Evolutionary conservation across 345 rosid genomes (phyloP), one percentile per base, ranked within the genome.

Genomic region (Schrenkiella parvula): DNA sequence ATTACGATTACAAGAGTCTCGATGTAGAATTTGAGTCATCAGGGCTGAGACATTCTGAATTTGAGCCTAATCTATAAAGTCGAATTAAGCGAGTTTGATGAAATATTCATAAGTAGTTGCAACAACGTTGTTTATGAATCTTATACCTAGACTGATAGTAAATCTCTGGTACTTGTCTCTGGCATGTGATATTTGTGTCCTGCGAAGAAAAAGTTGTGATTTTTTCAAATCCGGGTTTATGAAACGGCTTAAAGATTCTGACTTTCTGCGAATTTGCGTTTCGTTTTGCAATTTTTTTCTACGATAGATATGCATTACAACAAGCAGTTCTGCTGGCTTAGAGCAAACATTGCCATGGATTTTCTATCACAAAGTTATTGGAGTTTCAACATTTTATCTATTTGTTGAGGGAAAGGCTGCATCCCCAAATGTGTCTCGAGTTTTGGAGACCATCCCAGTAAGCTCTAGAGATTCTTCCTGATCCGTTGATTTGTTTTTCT

Each of bases 361-460:
- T 14, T 91, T 81, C 69, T 91, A 82, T 79, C 98, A 95, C 81
- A 95, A 91, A 80, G 96, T 87, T 68, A 84, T 87, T 70, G 99
- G 98, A 21, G 90, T 89, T 78, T 91, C 98, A 11, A 80, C 80
- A 8, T 91, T 91, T 78, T 86, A 88, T 54, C 88, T 95, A 31
- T 95, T 95, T 31, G 98, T 95, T 75, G 98, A 95, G 51, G 99
- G 99, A 35, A 91, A 88, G 74, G 99, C 98, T 74, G 92, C 98
- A 46, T 79, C 92, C 2, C 84, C 80, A 15, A 52, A 80, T 23
- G 93, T 89, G 2, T 85, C 99, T 50, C 83, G 79, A 78, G 91
- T 91, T 46, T 75, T 95, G 62, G 90, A 88, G 79, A 72, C 84
- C 5, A 87, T 95, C 75, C 86, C 89, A 0, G 89, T 85, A 73